Conservation (phyloP, 2,329 filamentous ascomycete genomes). For the Ophiosphaerella korrae region DNA sequence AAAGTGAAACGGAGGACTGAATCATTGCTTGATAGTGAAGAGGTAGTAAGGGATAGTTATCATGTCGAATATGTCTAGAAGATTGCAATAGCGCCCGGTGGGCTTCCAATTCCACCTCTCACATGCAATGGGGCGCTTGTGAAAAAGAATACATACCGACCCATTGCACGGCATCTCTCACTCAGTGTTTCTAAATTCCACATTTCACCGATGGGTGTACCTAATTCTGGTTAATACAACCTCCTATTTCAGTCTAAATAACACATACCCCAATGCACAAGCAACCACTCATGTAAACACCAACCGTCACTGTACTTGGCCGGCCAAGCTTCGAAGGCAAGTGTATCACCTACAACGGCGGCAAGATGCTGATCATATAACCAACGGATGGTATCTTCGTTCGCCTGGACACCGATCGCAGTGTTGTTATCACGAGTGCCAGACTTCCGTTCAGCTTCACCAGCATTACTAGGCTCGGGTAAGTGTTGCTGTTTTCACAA, state of each 20-base stretch:
- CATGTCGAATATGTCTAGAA: slow-evolving; percentile 26
- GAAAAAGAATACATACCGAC: slow-evolving; percentile 65
- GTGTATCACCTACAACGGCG: slow-evolving; percentile 47
- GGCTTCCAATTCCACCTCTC: slow-evolving; percentile 51
- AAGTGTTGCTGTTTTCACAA: not conserved
- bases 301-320: slow-evolving; percentile 35
- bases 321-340: slow-evolving; percentile 48
- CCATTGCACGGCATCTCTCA: slow-evolving; percentile 58
- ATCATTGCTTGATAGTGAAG: no score
- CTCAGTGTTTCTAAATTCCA: slow-evolving; percentile 57
- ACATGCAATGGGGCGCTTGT: slow-evolving; percentile 65
- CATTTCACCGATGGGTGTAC: slow-evolving; percentile 43
- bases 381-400: slow-evolving; percentile 42
- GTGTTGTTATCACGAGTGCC: slow-evolving; percentile 41
- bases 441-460: slow-evolving; percentile 29
- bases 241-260: not conserved
- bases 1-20: no score
- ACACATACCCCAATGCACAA: slow-evolving; percentile 33
- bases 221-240: slow-evolving; percentile 1
- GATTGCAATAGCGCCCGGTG: slow-evolving; percentile 43
- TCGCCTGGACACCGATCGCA: slow-evolving; percentile 41
- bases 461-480: slow-evolving; percentile 27
- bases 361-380: slow-evolving; percentile 45
- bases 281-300: slow-evolving; percentile 42
- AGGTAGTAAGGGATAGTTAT: no score